Percentiles rank a stretch among this genome's conserved stretches.
Conservation (phyloP, 306 rosid genomes). For the Begonia loranthoides region DNA sequence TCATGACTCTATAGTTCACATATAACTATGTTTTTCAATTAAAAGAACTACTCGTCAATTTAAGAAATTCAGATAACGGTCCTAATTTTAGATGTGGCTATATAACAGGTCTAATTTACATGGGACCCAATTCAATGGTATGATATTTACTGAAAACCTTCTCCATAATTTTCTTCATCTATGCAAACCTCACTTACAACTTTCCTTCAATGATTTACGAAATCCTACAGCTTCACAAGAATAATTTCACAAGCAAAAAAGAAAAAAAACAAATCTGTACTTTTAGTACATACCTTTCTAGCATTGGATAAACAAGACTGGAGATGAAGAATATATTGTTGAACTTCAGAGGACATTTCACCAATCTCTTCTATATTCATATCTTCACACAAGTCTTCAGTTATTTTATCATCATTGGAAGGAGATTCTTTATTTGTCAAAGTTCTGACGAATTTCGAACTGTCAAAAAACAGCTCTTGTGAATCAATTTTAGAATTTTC, state of each 20-base stretch:
- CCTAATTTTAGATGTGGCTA: no score
- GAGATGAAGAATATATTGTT: conserved; percentile 51
- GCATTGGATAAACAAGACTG: conserved; percentile 67
- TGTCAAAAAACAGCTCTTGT: conserved; percentile 49
- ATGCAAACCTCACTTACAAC: no score
- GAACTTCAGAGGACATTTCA: conserved; percentile 65
- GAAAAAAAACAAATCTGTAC: no score
- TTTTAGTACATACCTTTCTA: conserved; percentile 41
- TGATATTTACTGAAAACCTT: no score
- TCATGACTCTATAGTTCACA: no score
- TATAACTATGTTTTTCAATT: no score
- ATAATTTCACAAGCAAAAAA: background rate
- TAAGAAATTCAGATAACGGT: no score
- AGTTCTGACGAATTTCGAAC: conserved; percentile 33
- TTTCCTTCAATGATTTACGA: no score
- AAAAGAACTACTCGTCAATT: no score
- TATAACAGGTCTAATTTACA: no score
- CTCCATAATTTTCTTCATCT: no score
- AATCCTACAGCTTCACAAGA: background rate
- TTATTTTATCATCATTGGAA: conserved; percentile 12
- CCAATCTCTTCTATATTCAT: conserved; percentile 50
- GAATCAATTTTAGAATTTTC: conserved; percentile 29
- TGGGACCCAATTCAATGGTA: no score
- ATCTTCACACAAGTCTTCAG: conserved; percentile 22
- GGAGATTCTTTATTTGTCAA: conserved; percentile 20